These are phyloP conservation scores for Eimeria brunetti DNA, from an alignment of 169 alveolate genomes.

Conservation along the genomic window DNA sequence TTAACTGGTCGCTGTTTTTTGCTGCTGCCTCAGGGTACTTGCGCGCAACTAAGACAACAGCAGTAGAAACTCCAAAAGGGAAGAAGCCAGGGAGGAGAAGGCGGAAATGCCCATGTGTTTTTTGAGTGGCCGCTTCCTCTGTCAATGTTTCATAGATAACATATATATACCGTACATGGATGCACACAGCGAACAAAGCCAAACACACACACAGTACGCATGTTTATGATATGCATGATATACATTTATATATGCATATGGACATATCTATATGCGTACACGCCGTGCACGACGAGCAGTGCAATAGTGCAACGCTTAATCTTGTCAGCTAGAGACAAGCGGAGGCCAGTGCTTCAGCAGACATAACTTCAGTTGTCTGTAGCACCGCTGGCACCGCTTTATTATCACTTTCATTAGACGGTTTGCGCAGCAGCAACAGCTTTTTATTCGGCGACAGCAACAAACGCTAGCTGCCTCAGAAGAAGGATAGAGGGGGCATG, in stretches of 20 bases:
- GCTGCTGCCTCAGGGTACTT: slow-evolving; percentile 3
- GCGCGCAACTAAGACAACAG: slow-evolving; percentile 29
- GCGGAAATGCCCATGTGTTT: not conserved
- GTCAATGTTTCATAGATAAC: not conserved
- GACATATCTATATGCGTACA: not conserved
- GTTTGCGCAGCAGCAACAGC: not conserved
- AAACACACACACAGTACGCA: not conserved
- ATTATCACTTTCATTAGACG: not conserved
- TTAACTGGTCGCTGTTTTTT: not conserved
- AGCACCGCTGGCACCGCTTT: not conserved
- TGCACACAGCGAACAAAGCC: slow-evolving; percentile 29
- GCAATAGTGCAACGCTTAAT: slow-evolving; percentile 13
- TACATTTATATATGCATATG: not conserved
- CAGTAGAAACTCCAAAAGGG: not conserved
- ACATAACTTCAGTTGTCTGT: not conserved
- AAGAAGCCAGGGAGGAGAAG: not conserved
- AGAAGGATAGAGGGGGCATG: not conserved
- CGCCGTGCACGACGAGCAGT: slow-evolving; percentile 1
- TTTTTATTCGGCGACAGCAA: not conserved
- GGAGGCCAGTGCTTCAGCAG: slow-evolving; percentile 28
- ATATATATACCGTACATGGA: not conserved
- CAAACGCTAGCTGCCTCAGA: not conserved
- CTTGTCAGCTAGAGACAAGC: not conserved
- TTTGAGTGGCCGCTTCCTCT: not conserved
- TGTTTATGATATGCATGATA: too few species aligned